phyloP scores from a whole-genome alignment of 2,329 filamentous ascomycete species.

The Xylaria sp. region DNA sequence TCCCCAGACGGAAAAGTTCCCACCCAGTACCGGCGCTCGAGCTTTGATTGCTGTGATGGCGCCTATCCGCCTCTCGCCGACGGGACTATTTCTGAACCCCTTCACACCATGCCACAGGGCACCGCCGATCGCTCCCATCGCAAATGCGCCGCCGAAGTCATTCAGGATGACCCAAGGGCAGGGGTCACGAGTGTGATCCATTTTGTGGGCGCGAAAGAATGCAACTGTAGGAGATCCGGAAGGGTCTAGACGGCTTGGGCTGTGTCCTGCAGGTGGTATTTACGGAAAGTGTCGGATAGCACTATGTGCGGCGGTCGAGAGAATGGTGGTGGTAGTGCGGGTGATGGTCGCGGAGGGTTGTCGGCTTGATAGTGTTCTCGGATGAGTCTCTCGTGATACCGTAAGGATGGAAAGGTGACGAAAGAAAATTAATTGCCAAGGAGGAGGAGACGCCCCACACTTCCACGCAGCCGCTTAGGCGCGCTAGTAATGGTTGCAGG shows the following conservation, averaged over 20 bases:
- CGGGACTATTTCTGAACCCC: constrained; percentile 88
- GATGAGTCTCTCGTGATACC: background rate
- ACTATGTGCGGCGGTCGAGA: background rate
- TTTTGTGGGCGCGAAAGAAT: constrained; percentile 51
- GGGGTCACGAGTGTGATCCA: constrained; percentile 97
- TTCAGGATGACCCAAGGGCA: constrained; percentile 97
- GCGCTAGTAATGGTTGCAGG: background rate
- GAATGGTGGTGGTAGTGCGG: background rate
- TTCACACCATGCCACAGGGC: constrained; percentile 63
- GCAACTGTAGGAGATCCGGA: too few relatives aligned
- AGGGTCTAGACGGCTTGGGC: too few relatives aligned
- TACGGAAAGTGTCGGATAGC: background rate
- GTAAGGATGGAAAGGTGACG: background rate
- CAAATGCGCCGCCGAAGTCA: constrained; percentile 94
- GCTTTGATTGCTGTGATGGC: constrained; percentile 98
- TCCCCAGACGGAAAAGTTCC: constrained; percentile 98
- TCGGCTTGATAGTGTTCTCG: background rate
- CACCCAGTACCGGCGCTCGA: constrained; percentile 92
- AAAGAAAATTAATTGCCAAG: constrained; percentile 71
- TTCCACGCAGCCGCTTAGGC: constrained; percentile 1
- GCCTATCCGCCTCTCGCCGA: constrained; percentile 95
- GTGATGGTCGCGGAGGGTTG: background rate
- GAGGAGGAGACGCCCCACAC: constrained; percentile 49
- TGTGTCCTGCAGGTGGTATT: too few relatives aligned
- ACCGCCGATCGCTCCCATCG: constrained; percentile 74